Evolutionary conservation across 768 basidiomycete genomes (phyloP).

Genomic region (Boletus subcaerulescens): DNA sequence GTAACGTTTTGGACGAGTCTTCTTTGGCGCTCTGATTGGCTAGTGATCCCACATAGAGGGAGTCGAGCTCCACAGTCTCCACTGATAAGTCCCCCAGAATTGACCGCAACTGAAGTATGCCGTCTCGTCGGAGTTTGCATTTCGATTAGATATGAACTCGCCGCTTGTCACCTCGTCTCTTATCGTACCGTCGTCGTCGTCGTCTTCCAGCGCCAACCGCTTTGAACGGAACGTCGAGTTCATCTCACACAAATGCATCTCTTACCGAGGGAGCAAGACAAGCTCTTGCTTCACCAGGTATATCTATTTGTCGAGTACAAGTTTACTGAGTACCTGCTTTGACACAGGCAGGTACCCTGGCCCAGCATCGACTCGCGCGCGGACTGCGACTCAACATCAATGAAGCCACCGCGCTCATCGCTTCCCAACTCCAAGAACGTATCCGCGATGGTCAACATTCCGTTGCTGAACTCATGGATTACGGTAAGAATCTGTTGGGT

Average conservation of each 20-base stretch:
- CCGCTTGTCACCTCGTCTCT: neutral
- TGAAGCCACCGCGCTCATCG: conserved; percentile 88
- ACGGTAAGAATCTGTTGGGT: conserved; percentile 87
- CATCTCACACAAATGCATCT: conserved; percentile 51
- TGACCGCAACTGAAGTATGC: too few relatives aligned
- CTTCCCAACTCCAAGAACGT: conserved; percentile 88
- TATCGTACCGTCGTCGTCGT: neutral
- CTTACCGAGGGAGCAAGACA: conserved; percentile 72
- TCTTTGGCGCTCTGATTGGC: too few relatives aligned
- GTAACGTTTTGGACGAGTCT: too few relatives aligned
- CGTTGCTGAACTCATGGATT: conserved; percentile 90
- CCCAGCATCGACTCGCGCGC: conserved; percentile 91
- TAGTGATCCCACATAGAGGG: too few relatives aligned
- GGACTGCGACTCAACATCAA: conserved; percentile 84
- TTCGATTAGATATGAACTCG: too few relatives aligned
- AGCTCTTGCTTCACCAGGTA: conserved; percentile 71
- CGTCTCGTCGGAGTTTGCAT: too few relatives aligned
- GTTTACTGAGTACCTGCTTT: neutral
- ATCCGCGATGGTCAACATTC: conserved; percentile 88
- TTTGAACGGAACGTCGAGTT: neutral
- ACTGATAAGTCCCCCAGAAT: too few relatives aligned
- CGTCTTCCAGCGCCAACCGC: neutral
- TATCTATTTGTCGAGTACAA: neutral
- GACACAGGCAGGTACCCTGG: conserved; percentile 77
- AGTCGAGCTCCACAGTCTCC: too few relatives aligned